Evolutionary conservation across 2,329 filamentous ascomycete genomes (phyloP).

Genomic region (Trichoderma asperellum): DNA sequence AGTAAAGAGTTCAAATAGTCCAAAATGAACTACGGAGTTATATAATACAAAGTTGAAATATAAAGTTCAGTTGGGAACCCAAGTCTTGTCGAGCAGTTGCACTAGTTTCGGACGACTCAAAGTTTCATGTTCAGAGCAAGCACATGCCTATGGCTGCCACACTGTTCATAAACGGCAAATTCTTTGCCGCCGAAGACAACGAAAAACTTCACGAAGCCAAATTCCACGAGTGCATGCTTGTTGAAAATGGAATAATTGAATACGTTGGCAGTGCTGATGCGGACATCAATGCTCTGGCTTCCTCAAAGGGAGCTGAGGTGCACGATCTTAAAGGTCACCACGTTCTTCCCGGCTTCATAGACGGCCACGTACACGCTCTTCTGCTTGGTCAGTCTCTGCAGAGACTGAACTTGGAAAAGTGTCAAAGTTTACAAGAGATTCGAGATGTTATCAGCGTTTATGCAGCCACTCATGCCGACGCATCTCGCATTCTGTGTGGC

Average conservation of each 20-base stretch:
- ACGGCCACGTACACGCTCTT: slow-evolving; percentile 18
- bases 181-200: background rate
- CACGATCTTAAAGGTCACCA: slow-evolving; percentile 9
- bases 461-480: background rate
- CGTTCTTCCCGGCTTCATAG: slow-evolving; percentile 22
- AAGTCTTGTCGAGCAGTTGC: background rate
- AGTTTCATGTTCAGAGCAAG: background rate
- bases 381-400: slow-evolving; percentile 15
- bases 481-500: slow-evolving; percentile 21
- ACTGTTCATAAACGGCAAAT: slow-evolving; percentile 20
- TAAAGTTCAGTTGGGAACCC: background rate
- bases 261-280: slow-evolving; percentile 9
- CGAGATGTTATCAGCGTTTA: background rate
- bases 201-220: background rate
- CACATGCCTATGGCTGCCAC: slow-evolving; percentile 1
- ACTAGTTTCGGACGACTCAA: background rate
- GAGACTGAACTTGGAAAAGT: slow-evolving; percentile 10
- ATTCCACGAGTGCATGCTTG: slow-evolving; percentile 20
- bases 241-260: slow-evolving; percentile 16
- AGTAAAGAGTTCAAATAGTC: background rate
- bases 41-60: background rate
- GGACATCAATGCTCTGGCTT: background rate
- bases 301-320: background rate
- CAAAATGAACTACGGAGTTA: background rate
- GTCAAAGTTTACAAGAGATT: slow-evolving; percentile 15